These are phyloP conservation scores for Corrigiola litoralis DNA, from an alignment of 179 eudicot genomes.

Conservation along the genomic window DNA sequence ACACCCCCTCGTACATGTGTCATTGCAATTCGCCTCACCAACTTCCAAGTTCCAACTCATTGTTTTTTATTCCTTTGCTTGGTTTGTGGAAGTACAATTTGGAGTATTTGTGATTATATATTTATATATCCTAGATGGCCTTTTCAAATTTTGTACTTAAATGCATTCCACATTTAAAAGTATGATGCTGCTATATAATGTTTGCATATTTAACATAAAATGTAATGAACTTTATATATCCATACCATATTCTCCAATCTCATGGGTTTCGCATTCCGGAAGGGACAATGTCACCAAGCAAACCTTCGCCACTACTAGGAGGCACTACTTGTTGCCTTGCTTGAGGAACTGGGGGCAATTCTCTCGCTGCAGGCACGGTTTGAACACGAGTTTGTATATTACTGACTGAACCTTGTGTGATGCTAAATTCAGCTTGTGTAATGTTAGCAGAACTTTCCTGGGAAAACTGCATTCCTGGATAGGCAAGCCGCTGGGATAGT, in stretches of 20 bases:
- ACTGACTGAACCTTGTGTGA: not conserved
- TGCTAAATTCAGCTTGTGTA: not conserved
- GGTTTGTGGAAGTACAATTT: too few species aligned
- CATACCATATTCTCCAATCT: conserved; percentile 5
- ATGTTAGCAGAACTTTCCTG: conserved; percentile 16
- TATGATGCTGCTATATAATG: too few species aligned
- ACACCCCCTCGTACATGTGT: too few species aligned
- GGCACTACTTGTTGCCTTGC: conserved; percentile 6
- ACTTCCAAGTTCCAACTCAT: too few species aligned
- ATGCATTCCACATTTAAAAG: too few species aligned
- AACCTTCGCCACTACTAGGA: conserved; percentile 45
- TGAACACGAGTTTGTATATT: conserved; percentile 2
- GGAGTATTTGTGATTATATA: too few species aligned
- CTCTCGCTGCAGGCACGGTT: conserved; percentile 6
- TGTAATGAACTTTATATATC: too few species aligned
- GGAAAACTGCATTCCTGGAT: conserved; percentile 31
- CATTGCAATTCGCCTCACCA: too few species aligned
- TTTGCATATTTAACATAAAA: too few species aligned
- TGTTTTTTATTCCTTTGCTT: too few species aligned
- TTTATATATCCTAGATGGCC: too few species aligned
- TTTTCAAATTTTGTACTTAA: too few species aligned
- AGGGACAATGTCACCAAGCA: conserved; percentile 83
- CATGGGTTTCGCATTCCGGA: conserved; percentile 57
- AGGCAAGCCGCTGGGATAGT: conserved; percentile 19
- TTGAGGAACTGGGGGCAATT: conserved; percentile 7